Evolutionary conservation across 306 rosid species (phyloP).

Genomic region (Fragaria vesca): DNA sequence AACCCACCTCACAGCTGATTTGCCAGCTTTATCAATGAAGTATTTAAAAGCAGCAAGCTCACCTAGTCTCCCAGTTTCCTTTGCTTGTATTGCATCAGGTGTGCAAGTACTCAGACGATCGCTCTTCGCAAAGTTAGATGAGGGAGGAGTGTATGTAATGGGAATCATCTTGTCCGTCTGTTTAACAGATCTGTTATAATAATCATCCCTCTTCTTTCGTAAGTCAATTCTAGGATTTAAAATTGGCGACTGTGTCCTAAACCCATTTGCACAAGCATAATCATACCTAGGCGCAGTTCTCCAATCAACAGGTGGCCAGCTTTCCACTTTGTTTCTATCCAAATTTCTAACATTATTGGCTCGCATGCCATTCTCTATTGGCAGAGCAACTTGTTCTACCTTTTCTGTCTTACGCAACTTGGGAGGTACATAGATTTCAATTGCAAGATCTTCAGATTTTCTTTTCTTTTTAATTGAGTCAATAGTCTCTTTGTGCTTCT

Average conservation of each 20-base stretch:
- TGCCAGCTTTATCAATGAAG: conserved; percentile 45
- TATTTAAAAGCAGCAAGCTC: conserved; percentile 69
- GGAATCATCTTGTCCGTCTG: background rate
- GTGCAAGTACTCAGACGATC: conserved; percentile 57
- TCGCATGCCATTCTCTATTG: conserved; percentile 16
- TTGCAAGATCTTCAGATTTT: conserved; percentile 17
- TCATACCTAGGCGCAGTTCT: conserved; percentile 72
- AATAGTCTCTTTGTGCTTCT: conserved; percentile 23
- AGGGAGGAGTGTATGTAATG: background rate
- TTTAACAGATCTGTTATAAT: conserved; percentile 8
- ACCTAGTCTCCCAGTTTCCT: conserved; percentile 66
- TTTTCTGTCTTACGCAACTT: conserved; percentile 22
- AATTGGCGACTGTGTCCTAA: conserved; percentile 40
- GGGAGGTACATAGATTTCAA: conserved; percentile 9
- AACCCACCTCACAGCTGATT: conserved; percentile 62
- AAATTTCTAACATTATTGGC: conserved; percentile 12
- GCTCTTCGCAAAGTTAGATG: conserved; percentile 36
- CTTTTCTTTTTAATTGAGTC: conserved; percentile 42
- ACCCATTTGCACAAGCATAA: conserved; percentile 58
- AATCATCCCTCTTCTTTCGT: conserved; percentile 30
- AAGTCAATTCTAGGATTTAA: conserved; percentile 27
- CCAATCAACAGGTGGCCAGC: conserved; percentile 87
- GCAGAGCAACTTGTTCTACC: conserved; percentile 21
- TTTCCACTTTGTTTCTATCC: conserved; percentile 29
- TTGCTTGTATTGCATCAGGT: conserved; percentile 50